phyloP scores from a whole-genome alignment of 176 grass and related monocot genomes.

The Luzula sylvatica region DNA sequence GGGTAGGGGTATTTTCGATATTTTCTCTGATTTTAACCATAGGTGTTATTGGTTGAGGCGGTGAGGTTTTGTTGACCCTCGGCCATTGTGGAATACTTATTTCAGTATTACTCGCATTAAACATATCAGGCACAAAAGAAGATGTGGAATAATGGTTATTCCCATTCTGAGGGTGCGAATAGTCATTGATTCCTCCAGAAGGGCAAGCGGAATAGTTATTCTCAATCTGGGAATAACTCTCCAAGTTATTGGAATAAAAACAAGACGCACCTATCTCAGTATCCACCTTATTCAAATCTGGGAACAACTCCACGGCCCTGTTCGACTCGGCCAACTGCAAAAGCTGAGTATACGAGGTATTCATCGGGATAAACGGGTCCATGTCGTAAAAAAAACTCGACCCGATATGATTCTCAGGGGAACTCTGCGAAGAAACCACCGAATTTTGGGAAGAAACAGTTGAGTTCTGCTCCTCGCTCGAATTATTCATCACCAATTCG shows the following conservation, averaged over 20 bases:
- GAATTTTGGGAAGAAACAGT: slow-evolving; percentile 59
- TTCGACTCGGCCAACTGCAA: slow-evolving; percentile 38
- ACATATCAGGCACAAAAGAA: slow-evolving; percentile 24
- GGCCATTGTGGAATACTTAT: slow-evolving; percentile 18
- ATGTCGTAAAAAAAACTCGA: neutral
- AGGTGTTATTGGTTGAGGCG: slow-evolving; percentile 9
- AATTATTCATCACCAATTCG: slow-evolving; percentile 7
- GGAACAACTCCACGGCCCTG: slow-evolving; percentile 8
- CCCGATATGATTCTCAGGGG: slow-evolving; percentile 29
- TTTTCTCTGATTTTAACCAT: slow-evolving; percentile 15
- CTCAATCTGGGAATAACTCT: slow-evolving; percentile 35
- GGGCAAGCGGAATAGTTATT: slow-evolving; percentile 25
- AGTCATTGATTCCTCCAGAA: slow-evolving; percentile 26
- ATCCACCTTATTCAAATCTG: slow-evolving; percentile 30
- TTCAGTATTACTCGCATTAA: slow-evolving; percentile 21
- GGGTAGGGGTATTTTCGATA: no score
- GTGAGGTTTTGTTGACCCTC: slow-evolving; percentile 21
- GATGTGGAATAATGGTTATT: slow-evolving; percentile 5
- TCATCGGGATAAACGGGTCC: neutral
- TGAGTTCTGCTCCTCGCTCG: slow-evolving; percentile 31
- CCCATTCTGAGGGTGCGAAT: slow-evolving; percentile 9
- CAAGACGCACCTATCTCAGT: neutral
- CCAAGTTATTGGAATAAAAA: slow-evolving; percentile 16
- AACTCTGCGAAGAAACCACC: slow-evolving; percentile 46
- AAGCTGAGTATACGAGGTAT: slow-evolving; percentile 31